These are phyloP conservation scores for Perkinsela sp. DNA, from an alignment of 208 protist species.

Conservation along the genomic window DNA sequence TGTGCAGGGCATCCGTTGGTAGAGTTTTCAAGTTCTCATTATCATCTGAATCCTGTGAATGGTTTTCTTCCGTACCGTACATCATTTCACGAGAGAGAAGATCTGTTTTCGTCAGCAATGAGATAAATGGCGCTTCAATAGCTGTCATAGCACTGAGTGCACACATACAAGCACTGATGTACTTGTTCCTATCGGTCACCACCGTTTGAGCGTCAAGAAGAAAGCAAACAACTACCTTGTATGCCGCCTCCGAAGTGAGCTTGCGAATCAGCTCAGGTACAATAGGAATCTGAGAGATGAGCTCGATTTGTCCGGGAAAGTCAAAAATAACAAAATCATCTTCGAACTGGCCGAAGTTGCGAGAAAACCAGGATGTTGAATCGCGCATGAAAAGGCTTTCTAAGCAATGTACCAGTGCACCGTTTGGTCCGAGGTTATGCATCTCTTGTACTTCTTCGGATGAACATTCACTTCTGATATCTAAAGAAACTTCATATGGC, in stretches of 20 bases:
- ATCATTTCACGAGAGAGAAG: slow-evolving; percentile 20
- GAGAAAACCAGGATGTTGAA: slow-evolving; percentile 71
- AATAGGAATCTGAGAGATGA: slow-evolving; percentile 79
- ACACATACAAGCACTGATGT: slow-evolving; percentile 56
- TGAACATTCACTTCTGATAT: slow-evolving; percentile 77
- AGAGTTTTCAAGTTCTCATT: too few species aligned
- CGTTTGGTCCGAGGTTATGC: slow-evolving; percentile 85
- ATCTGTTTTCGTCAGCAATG: slow-evolving; percentile 62
- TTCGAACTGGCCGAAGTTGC: slow-evolving; percentile 65
- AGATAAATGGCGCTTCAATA: slow-evolving; percentile 66
- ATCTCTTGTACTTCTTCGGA: slow-evolving; percentile 69
- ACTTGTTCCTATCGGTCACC: slow-evolving; percentile 53
- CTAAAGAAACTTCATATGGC: slow-evolving; percentile 55
- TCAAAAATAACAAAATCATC: slow-evolving; percentile 93
- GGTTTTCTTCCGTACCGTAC: too few species aligned
- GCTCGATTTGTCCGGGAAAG: slow-evolving; percentile 95
- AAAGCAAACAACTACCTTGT: slow-evolving; percentile 33
- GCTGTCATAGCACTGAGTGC: slow-evolving; percentile 59
- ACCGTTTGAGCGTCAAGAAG: slow-evolving; percentile 45
- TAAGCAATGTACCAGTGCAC: slow-evolving; percentile 93
- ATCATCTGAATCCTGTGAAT: too few species aligned
- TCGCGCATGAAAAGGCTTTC: slow-evolving; percentile 71
- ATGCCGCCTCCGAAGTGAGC: slow-evolving; percentile 45
- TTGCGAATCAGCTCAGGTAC: slow-evolving; percentile 50
- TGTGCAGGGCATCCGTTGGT: neutral